A percentile compares a stretch with the other conserved stretches of the same genome.
Conservation (phyloP, 148 eudicot species). For the Selenicereus undatus region DNA sequence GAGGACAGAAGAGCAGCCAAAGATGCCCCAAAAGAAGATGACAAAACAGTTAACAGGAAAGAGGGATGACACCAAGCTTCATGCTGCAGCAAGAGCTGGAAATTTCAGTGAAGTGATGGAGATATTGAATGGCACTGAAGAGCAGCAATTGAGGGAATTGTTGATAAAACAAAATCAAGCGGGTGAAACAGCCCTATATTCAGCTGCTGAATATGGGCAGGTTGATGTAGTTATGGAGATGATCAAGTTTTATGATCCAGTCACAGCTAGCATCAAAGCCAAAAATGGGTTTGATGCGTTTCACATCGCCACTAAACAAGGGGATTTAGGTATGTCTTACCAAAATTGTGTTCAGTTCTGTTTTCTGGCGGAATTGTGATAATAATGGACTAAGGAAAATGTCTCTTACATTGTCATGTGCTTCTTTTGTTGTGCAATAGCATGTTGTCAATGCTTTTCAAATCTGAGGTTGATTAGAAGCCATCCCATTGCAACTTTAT, state of each 20-base stretch:
- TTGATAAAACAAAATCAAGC: constrained; percentile 61
- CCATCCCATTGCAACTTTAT: not conserved
- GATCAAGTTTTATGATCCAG: constrained; percentile 56
- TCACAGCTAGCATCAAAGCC: constrained; percentile 67
- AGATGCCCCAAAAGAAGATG: constrained; percentile 54
- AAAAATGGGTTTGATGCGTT: constrained; percentile 83
- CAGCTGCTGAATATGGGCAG: constrained; percentile 71
- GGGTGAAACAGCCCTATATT: constrained; percentile 74
- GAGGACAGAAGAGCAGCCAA: not conserved
- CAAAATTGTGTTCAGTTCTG: not conserved
- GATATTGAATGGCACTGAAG: constrained; percentile 35
- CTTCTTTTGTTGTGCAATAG: too few relatives aligned
- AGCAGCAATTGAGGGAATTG: constrained; percentile 47
- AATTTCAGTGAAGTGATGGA: constrained; percentile 40
- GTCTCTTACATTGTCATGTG: not conserved
- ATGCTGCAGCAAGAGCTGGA: constrained; percentile 42
- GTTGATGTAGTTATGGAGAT: constrained; percentile 34
- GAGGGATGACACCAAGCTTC: constrained; percentile 42
- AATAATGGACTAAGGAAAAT: not conserved
- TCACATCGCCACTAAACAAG: constrained; percentile 86
- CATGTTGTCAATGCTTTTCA: not conserved
- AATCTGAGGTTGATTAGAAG: not conserved
- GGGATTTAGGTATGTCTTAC: constrained; percentile 58
- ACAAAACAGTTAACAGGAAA: constrained; percentile 73
- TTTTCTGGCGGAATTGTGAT: not conserved